A percentile compares a stretch with the other conserved stretches of the same genome.
Conservation (phyloP, 805 yeast genomes). For the Zygoascus ofunaensis region DNA sequence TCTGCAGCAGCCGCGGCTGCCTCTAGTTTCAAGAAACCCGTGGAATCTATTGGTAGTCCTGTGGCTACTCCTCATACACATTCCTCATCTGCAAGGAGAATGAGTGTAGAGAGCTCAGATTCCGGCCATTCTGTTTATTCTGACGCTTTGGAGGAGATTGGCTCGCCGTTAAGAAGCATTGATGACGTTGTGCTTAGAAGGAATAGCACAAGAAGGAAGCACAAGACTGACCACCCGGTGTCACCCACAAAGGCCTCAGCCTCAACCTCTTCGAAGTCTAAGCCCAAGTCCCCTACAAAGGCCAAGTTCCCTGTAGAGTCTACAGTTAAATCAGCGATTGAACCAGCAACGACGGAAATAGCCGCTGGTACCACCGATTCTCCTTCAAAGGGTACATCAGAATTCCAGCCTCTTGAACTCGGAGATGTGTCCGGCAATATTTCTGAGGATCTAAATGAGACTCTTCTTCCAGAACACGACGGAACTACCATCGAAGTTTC, state of each 20-base stretch:
- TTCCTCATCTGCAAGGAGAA: background rate
- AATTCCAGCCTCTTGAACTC: background rate
- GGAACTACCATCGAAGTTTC: too few relatives aligned
- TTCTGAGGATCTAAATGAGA: background rate
- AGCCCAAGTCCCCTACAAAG: background rate
- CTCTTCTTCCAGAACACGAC: background rate
- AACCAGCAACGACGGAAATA: background rate
- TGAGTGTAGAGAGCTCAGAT: background rate
- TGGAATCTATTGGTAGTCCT: background rate
- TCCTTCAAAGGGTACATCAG: too few relatives aligned
- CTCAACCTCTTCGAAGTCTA: background rate
- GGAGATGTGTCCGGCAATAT: too few relatives aligned
- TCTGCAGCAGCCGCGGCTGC: slow-evolving; percentile 14
- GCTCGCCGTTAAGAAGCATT: slow-evolving; percentile 1
- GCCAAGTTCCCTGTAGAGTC: background rate
- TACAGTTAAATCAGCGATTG: background rate
- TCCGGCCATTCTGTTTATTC: slow-evolving; percentile 16
- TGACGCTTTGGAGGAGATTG: slow-evolving; percentile 16
- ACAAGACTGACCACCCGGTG: too few relatives aligned
- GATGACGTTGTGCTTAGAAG: slow-evolving; percentile 1
- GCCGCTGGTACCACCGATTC: too few relatives aligned
- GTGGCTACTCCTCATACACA: slow-evolving; percentile 2
- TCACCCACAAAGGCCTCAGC: slow-evolving; percentile 3
- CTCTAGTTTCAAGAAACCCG: slow-evolving; percentile 5
- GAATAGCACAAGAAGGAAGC: background rate